Evolutionary conservation across 2,329 filamentous ascomycete species (phyloP), one percentile per base, ranked within the genome.

Genomic region (Aspergillus bombycis): DNA sequence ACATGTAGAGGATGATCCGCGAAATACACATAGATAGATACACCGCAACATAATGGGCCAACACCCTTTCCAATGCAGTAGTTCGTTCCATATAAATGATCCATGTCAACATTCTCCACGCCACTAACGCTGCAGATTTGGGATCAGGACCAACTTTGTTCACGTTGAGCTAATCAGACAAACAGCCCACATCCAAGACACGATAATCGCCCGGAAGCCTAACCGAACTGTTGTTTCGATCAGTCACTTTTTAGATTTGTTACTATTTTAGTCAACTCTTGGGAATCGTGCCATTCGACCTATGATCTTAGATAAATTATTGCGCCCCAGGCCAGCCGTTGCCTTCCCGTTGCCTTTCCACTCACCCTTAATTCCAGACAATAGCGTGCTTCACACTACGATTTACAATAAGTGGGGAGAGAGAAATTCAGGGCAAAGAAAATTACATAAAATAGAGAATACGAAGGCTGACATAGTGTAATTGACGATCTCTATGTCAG

Each of bases 181-280:
- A 12, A 12, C 38, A 41, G 14, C 34, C 34, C 34, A 6, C 14
- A 36, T 16, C 30, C 12, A 23, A 11, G 9, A 55, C 32, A 38
- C 52, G 32, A 38, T 26, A 55, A 36, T 36, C n/a, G 8, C n/a
- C 52, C n/a, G n/a, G 11, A 36, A 36, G 30, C 32, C 32, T 36
- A 55, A 38, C 52, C 32, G 52, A 19, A 55, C 32, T 55, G 52
- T 38, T 1, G 32, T 55, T 55, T 55, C 52, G 52, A 55, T 55
- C 52, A 55, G 52, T 55, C 52, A 55, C 19, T 38, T 55, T 55
- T 28, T 11, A 55, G 52, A 55, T 26, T 10, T 36, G 52, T 55
- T 55, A 36, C 52, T 55, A 55, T 55, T 41, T 55, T 41, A 16
- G 52, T 38, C 32, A 4, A 23, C 52, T 38, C 14, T 23, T 12